Evolutionary conservation across 257 asterid species (phyloP).

Genomic region (Solanum pinnatisectum): DNA sequence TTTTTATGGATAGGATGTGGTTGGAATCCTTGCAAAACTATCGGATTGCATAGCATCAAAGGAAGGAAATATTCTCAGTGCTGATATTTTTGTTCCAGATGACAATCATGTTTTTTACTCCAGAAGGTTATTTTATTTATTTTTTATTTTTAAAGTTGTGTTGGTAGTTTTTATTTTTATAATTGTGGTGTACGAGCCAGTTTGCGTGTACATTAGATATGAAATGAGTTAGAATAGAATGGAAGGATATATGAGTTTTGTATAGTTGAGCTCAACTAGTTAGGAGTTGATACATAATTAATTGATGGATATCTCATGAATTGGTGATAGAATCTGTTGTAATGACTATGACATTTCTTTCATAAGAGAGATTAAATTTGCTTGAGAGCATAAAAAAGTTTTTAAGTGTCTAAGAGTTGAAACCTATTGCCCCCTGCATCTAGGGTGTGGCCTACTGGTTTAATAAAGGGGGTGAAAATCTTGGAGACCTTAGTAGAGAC

Average conservation of each 20-base stretch:
- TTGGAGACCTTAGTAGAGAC: neutral
- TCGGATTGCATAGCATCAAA: conserved; percentile 90
- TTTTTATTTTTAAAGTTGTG: neutral
- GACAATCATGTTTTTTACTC: conserved; percentile 71
- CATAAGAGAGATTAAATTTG: neutral
- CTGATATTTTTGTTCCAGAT: conserved; percentile 90
- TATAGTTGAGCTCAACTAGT: neutral
- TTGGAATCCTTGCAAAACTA: conserved; percentile 80
- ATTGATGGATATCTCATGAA: neutral
- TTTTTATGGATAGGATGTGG: conserved; percentile 49
- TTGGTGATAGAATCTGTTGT: neutral
- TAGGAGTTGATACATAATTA: neutral
- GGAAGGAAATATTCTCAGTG: conserved; percentile 82
- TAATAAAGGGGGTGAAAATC: neutral
- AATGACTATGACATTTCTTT: neutral
- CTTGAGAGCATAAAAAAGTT: neutral
- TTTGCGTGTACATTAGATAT: neutral
- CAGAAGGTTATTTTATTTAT: conserved; percentile 44
- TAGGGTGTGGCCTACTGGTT: neutral
- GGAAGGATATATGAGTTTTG: neutral
- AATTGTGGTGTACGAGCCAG: neutral
- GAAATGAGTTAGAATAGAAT: neutral
- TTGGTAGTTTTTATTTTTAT: neutral
- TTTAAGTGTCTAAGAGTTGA: neutral
- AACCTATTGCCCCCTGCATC: neutral